These are phyloP conservation scores for Claviceps arundinis DNA, from an alignment of 2,329 filamentous ascomycete genomes.

Conservation along the genomic window DNA sequence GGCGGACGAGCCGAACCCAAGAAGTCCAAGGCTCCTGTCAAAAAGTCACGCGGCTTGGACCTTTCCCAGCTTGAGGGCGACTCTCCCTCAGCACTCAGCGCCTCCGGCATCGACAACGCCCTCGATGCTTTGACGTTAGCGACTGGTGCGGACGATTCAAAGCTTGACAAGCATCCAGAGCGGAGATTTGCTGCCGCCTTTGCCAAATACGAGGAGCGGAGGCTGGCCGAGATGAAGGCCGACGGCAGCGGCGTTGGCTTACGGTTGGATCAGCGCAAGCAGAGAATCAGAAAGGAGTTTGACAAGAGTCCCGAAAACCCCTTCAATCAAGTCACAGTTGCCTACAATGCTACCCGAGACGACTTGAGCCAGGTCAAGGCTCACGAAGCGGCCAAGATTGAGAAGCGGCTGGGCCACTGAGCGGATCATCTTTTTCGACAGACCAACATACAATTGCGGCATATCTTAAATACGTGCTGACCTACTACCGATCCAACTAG, in stretches of 20 bases:
- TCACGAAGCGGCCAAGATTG: constrained; percentile 59
- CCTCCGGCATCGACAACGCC: constrained; percentile 83
- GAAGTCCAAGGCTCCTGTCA: constrained; percentile 53
- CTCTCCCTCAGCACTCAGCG: constrained; percentile 52
- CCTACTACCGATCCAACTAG: background rate
- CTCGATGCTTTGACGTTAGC: constrained; percentile 70
- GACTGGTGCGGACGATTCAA: constrained; percentile 39
- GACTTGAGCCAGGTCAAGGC: constrained; percentile 56
- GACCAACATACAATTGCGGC: background rate
- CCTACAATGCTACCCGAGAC: constrained; percentile 66
- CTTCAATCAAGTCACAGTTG: constrained; percentile 70
- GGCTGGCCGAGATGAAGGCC: constrained; percentile 72
- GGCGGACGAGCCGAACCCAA: constrained; percentile 48
- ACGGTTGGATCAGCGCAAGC: constrained; percentile 70
- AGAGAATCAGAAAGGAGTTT: constrained; percentile 81
- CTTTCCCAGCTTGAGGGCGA: constrained; percentile 60
- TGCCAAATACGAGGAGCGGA: constrained; percentile 65
- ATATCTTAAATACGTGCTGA: background rate
- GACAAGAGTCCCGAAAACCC: constrained; percentile 91
- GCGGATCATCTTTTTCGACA: background rate
- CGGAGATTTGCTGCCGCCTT: constrained; percentile 77
- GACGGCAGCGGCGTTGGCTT: constrained; percentile 63
- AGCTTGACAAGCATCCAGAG: constrained; percentile 83
- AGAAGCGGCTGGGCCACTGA: constrained; percentile 46
- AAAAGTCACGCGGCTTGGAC: constrained; percentile 61